Evolutionary conservation across 352 stramenopile species (phyloP).

Genomic region (Phytophthora pinifolia): DNA sequence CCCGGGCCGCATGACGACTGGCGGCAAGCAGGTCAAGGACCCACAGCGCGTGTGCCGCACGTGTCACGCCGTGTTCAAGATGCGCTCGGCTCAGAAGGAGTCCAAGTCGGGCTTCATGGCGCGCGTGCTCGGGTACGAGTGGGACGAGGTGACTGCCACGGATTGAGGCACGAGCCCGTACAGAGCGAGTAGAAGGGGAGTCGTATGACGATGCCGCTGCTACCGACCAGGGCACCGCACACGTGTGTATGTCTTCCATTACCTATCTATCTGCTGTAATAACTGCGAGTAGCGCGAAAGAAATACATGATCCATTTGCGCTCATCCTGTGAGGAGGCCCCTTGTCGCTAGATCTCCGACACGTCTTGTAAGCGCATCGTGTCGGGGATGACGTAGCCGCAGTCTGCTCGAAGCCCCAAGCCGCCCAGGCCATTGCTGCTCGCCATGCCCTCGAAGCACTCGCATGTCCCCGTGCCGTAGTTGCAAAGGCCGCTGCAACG

Average conservation of each 20-base stretch:
- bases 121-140: conserved; percentile 82
- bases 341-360: conserved; percentile 4
- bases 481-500: conserved; percentile 59
- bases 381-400: conserved; percentile 48
- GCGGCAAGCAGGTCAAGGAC: conserved; percentile 75
- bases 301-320: conserved; percentile 31
- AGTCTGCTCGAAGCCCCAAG: conserved; percentile 62
- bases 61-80: conserved; percentile 87
- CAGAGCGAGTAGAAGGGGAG: conserved; percentile 30
- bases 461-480: conserved; percentile 47
- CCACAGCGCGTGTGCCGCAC: conserved; percentile 80
- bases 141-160: conserved; percentile 69
- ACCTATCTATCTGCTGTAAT: conserved; percentile 43
- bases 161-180: conserved; percentile 33
- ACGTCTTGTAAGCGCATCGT: conserved; percentile 43
- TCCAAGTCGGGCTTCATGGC: conserved; percentile 85
- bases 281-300: conserved; percentile 35
- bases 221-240: conserved; percentile 8
- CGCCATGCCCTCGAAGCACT: conserved; percentile 74
- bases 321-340: too few relatives aligned
- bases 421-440: conserved; percentile 53
- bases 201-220: conserved; percentile 18
- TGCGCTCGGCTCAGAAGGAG: conserved; percentile 78
- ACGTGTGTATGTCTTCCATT: conserved; percentile 33
- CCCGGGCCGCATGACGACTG: conserved; percentile 57